Evolutionary conservation across 2,329 filamentous ascomycete species (phyloP).

Genomic region (Chaetomiaceae sp.): DNA sequence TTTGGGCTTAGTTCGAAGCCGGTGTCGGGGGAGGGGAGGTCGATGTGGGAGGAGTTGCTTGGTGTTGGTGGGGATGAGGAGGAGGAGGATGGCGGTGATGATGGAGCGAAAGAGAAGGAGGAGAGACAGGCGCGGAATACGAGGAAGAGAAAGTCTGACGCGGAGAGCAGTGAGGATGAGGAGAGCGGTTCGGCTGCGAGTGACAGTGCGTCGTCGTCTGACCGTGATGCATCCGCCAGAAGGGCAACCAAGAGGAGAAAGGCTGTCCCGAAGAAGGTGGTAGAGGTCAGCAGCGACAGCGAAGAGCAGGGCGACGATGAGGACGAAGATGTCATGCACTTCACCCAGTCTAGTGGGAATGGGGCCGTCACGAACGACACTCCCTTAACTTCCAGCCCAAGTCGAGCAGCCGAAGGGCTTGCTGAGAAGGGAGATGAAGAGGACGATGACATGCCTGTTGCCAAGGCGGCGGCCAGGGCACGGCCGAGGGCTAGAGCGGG

Average conservation of each 20-base stretch:
- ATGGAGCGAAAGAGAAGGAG: constrained; percentile 19
- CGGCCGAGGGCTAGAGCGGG: constrained; percentile 47
- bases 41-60: constrained; percentile 23
- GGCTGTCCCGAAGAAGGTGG: not conserved
- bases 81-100: constrained; percentile 15
- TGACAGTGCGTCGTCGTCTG: constrained; percentile 17
- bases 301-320: constrained; percentile 27
- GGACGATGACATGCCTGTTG: constrained; percentile 30
- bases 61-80: constrained; percentile 14
- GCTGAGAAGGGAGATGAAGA: constrained; percentile 37
- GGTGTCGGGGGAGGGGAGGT: constrained; percentile 17
- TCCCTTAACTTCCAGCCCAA: constrained; percentile 39
- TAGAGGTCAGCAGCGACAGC: constrained; percentile 9
- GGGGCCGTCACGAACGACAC: constrained; percentile 34
- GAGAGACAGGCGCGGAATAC: not conserved
- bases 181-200: constrained; percentile 20
- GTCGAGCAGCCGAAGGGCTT: constrained; percentile 14
- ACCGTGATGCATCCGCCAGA: not conserved
- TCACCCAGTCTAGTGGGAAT: constrained; percentile 19
- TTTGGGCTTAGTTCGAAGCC: constrained; percentile 15
- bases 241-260: constrained; percentile 13
- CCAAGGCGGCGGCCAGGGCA: constrained; percentile 16
- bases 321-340: constrained; percentile 21
- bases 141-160: constrained; percentile 28
- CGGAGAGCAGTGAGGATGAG: constrained; percentile 31